Percentiles rank a stretch among this genome's conserved stretches.
Evolutionary conservation across 805 yeast genomes (phyloP).

Genomic region (Candida wancherniae): DNA sequence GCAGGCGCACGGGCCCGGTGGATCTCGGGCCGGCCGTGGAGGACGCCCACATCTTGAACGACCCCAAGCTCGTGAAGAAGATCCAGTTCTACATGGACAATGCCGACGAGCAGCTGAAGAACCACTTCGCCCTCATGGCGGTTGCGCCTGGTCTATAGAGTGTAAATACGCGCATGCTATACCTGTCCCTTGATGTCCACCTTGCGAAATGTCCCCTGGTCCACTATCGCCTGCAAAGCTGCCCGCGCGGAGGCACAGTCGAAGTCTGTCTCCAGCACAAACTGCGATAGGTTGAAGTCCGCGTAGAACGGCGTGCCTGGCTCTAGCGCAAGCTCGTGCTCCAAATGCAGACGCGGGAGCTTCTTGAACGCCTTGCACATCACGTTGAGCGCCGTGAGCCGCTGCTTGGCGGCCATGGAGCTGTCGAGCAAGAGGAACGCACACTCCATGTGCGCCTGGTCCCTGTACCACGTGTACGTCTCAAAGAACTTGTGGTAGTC

Average conservation of each 20-base stretch:
- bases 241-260: constrained; percentile 34
- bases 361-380: constrained; percentile 18
- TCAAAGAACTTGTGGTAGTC: constrained; percentile 35
- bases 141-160: constrained; percentile 45
- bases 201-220: constrained; percentile 41
- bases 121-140: constrained; percentile 75
- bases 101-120: constrained; percentile 54
- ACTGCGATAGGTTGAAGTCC: constrained; percentile 33
- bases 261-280: constrained; percentile 18
- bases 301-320: constrained; percentile 4
- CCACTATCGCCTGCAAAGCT: constrained; percentile 31
- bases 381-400: constrained; percentile 13
- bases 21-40: constrained; percentile 47
- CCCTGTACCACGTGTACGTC: constrained; percentile 6
- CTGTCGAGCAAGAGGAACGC: constrained; percentile 14
- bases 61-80: constrained; percentile 45
- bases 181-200: constrained; percentile 91
- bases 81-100: constrained; percentile 63
- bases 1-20: constrained; percentile 75
- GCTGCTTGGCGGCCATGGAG: constrained; percentile 15
- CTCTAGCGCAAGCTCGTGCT: constrained; percentile 7
- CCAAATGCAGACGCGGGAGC: constrained; percentile 7
- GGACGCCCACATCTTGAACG: constrained; percentile 47
- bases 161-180: constrained; percentile 17
- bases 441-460: constrained; percentile 4